These are phyloP conservation scores for Boletus edulis DNA, from an alignment of 768 basidiomycete species.

Conservation along the genomic window DNA sequence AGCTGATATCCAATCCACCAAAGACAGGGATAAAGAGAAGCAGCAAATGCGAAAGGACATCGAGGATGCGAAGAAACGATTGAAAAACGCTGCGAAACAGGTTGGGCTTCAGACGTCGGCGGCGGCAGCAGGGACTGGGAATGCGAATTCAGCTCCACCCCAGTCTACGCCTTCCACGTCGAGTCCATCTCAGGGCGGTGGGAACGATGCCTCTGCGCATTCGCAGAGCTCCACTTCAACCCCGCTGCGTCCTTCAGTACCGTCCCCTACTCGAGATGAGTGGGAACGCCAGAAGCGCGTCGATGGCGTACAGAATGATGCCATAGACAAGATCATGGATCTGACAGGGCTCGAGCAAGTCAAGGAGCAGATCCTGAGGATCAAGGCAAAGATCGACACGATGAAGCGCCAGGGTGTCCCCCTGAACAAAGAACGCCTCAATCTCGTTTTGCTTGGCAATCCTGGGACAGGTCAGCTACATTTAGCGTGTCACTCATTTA, in stretches of 20 bases:
- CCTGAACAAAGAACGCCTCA: conserved; percentile 55
- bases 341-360: conserved; percentile 67
- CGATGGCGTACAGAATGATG: conserved; percentile 48
- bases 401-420: conserved; percentile 48
- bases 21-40: conserved; percentile 14
- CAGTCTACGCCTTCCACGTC: neutral
- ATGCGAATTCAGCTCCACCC: neutral
- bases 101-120: neutral
- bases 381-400: conserved; percentile 52
- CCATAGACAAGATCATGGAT: conserved; percentile 64
- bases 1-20: conserved; percentile 7
- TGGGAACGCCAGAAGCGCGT: conserved; percentile 39
- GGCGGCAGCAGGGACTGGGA: neutral
- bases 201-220: neutral
- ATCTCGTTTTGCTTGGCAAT: conserved; percentile 61
- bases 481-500: conserved; percentile 19
- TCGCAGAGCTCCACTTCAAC: neutral
- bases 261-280: conserved; percentile 13
- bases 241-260: conserved; percentile 2
- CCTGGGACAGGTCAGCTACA: conserved; percentile 72
- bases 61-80: conserved; percentile 8
- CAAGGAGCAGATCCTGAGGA: conserved; percentile 53
- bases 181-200: neutral
- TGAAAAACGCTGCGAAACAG: conserved; percentile 6
- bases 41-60: conserved; percentile 8